Evolutionary conservation across 371 early-diverging fungal genomes (phyloP), one percentile per base, ranked within the genome.

Genomic region (Saksenaea oblongispora): DNA sequence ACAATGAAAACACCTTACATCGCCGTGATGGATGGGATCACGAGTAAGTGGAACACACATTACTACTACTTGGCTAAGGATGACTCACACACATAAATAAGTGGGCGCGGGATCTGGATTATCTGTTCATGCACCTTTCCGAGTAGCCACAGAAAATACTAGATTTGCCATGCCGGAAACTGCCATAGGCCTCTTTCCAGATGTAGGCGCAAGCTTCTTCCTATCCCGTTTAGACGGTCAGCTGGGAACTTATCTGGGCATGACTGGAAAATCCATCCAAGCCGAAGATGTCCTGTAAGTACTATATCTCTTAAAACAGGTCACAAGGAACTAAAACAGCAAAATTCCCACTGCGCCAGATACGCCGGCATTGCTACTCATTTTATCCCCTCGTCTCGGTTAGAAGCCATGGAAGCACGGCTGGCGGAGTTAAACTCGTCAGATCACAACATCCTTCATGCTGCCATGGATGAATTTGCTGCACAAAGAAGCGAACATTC

Each of bases 101-200:
- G 92, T 95, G 95, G 98, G 98, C 27, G 97, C 95, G 34, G 98
- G 98, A 28, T 93, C 94, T 34, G 98, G 97, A 17, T 68, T 98
- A 17, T 89, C 92, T 17, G 91, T 93, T 18, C 95, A 95, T 66
- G 95, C 93, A 7, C 94, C 96, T 8, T 96, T 98, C 84, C 80
- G 97, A 35, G 90, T 98, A 42, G 97, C 95, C 4, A 97, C 96
- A n/a, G 98, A 98, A 74, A 88, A 90, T 37, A 93, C 97, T 1
- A 66, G 90, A 39, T 92, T 95, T 68, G 93, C 96, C 18, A 97
- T 97, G 96, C 96, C 95, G 5, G 96, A 97, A 75, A 93, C 94
- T 13, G 84, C 82, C 57, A 97, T 97, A 61, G 98, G 98, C 4
- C 79, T 95, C 24, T 95, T 95, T 70, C 95, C 96, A 18, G 98